phyloP scores from a whole-genome alignment of 2,329 filamentous ascomycete species.

The Aspergillaceae sp. region DNA sequence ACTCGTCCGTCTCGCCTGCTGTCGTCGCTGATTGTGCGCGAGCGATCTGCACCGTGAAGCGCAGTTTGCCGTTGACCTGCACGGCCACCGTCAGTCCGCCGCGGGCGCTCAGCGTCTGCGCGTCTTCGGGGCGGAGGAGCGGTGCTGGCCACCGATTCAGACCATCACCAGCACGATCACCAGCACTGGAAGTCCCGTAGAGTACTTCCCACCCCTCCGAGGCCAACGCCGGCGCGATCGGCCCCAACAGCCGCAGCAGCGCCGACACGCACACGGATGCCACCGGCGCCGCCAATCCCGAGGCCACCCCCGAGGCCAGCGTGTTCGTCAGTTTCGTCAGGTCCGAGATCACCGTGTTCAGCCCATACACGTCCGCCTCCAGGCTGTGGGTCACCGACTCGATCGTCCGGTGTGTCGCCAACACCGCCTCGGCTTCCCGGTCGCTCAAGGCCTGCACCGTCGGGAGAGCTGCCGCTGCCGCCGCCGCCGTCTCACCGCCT shows the following conservation, averaged over 20 bases:
- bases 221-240: slow-evolving; percentile 69
- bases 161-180: slow-evolving; percentile 26
- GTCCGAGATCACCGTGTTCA: slow-evolving; percentile 78
- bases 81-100: slow-evolving; percentile 51
- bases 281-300: slow-evolving; percentile 31
- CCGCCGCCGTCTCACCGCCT: not conserved
- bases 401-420: slow-evolving; percentile 60
- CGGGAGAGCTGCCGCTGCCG: slow-evolving; percentile 13
- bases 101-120: slow-evolving; percentile 42
- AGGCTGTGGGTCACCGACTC: slow-evolving; percentile 59
- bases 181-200: slow-evolving; percentile 9
- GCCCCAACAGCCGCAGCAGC: slow-evolving; percentile 65
- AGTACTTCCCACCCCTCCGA: slow-evolving; percentile 71
- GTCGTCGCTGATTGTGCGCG: slow-evolving; percentile 37
- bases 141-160: slow-evolving; percentile 49
- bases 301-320: slow-evolving; percentile 39
- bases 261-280: slow-evolving; percentile 42
- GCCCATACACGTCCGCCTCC: slow-evolving; percentile 59
- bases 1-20: slow-evolving; percentile 41
- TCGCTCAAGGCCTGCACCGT: slow-evolving; percentile 25
- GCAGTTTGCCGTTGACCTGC: slow-evolving; percentile 71
- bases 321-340: slow-evolving; percentile 73
- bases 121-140: slow-evolving; percentile 30
- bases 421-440: slow-evolving; percentile 46
- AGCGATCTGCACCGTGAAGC: slow-evolving; percentile 58